A percentile compares a stretch with the other conserved stretches of the same genome.
phyloP scores from a whole-genome alignment of 2,329 filamentous ascomycete genomes.

The Tolypocladium sp. region DNA sequence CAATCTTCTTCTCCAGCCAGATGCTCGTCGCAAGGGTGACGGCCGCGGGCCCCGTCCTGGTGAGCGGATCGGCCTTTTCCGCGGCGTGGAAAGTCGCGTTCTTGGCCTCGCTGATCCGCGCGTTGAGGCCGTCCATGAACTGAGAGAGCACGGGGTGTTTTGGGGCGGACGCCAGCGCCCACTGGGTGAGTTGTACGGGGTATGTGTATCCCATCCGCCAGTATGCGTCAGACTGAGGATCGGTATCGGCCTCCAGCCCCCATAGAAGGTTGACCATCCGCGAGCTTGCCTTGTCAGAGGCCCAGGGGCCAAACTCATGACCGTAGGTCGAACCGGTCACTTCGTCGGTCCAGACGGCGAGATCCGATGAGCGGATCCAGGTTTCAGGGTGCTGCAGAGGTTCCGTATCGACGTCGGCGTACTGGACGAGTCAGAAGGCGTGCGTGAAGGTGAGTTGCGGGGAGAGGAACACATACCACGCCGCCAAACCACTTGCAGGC shows the following conservation, averaged over 20 bases:
- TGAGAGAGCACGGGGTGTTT: constrained; percentile 10
- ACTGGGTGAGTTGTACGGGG: constrained; percentile 14
- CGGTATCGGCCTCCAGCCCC: constrained; percentile 14
- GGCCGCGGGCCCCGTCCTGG: constrained; percentile 13
- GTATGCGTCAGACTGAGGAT: constrained; percentile 9
- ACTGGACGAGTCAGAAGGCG: constrained; percentile 6
- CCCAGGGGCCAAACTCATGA: neutral
- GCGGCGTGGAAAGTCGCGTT: neutral
- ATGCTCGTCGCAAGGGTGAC: constrained; percentile 10
- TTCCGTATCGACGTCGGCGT: constrained; percentile 15
- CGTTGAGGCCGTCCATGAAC: constrained; percentile 10
- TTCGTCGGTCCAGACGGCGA: constrained; percentile 10
- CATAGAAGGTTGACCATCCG: constrained; percentile 12
- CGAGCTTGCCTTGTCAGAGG: neutral
- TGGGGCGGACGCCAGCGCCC: constrained; percentile 13
- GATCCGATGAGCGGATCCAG: constrained; percentile 11
- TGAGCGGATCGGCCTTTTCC: constrained; percentile 9
- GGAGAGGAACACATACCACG: constrained; percentile 8
- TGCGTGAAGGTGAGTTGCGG: neutral
- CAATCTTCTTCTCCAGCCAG: constrained; percentile 10
- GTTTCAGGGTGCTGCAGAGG: constrained; percentile 11
- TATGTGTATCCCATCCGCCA: constrained; percentile 17
- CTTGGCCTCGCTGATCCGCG: constrained; percentile 3
- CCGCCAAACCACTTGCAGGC: constrained; percentile 13
- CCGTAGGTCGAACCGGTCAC: constrained; percentile 7